Evolutionary conservation across 2,329 filamentous ascomycete genomes (phyloP).

Genomic region (Alternaria alternata): DNA sequence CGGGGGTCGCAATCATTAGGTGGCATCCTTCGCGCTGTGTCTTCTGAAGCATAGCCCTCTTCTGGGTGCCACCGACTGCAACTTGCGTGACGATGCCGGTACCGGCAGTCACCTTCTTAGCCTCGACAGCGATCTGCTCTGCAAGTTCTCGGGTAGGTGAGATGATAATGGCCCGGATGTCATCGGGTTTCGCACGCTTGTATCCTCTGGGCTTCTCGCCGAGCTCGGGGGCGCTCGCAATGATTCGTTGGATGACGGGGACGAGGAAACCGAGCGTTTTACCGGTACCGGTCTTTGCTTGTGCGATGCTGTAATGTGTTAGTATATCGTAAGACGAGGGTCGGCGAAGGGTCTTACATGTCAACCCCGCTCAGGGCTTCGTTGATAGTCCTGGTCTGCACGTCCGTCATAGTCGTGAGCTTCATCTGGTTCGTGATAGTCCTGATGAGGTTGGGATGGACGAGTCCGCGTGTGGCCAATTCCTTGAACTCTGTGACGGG

Average conservation of each 20-base stretch:
- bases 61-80: conserved; percentile 92
- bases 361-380: conserved; percentile 81
- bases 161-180: conserved; percentile 68
- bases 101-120: conserved; percentile 68
- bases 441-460: conserved; percentile 71
- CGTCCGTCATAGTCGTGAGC: conserved; percentile 88
- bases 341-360: conserved; percentile 69
- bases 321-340: neutral
- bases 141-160: conserved; percentile 70
- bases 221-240: conserved; percentile 69
- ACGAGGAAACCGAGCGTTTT: conserved; percentile 95
- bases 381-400: conserved; percentile 84
- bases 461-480: conserved; percentile 55
- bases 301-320: conserved; percentile 66
- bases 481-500: conserved; percentile 56
- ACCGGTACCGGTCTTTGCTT: conserved; percentile 95
- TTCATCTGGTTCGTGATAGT: conserved; percentile 76
- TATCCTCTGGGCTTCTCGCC: conserved; percentile 55
- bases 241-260: conserved; percentile 81
- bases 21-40: conserved; percentile 83
- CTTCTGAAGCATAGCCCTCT: conserved; percentile 69
- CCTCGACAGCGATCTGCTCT: conserved; percentile 75
- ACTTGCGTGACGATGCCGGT: conserved; percentile 75
- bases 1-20: conserved; percentile 88
- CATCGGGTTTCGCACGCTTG: conserved; percentile 56